phyloP scores from a whole-genome alignment of 352 stramenopile genomes.

The Peronospora tabacina region DNA sequence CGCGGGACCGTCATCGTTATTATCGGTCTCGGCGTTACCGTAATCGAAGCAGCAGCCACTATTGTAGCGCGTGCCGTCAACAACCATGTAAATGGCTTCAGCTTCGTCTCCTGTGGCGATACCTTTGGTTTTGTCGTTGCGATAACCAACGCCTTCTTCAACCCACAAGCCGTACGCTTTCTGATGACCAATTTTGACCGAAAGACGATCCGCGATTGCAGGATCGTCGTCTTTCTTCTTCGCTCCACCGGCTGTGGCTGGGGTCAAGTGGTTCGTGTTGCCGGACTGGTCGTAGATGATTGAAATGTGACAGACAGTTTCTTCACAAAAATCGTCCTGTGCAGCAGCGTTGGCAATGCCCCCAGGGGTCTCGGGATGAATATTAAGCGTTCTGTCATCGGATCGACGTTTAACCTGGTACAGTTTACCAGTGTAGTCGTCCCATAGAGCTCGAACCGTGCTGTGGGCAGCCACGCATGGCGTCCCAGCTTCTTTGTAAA shows the following conservation, averaged over 20 bases:
- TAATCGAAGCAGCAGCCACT: constrained; percentile 21
- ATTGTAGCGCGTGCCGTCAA: constrained; percentile 18
- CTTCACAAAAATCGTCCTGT: constrained; percentile 19
- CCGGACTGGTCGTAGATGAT: constrained; percentile 26
- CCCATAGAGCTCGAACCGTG: constrained; percentile 15
- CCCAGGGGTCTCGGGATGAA: constrained; percentile 6
- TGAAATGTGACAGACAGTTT: constrained; percentile 11
- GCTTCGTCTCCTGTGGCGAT: constrained; percentile 15
- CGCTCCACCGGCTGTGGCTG: constrained; percentile 17
- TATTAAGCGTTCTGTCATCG: constrained; percentile 12
- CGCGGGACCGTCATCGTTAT: constrained; percentile 16
- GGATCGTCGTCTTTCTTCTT: constrained; percentile 15
- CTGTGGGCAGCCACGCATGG: constrained; percentile 22
- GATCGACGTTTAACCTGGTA: constrained; percentile 21
- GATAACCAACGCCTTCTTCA: constrained; percentile 17
- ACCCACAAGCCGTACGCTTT: constrained; percentile 21
- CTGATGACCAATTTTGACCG: constrained; percentile 6
- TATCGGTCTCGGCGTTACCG: constrained; percentile 18
- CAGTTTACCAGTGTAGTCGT: constrained; percentile 11
- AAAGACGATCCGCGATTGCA: constrained; percentile 10
- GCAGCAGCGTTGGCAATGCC: constrained; percentile 12
- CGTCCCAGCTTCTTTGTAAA: constrained; percentile 16
- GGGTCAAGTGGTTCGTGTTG: constrained; percentile 19
- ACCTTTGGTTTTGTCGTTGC: constrained; percentile 14
- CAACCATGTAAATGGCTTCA: constrained; percentile 23